phyloP scores from a whole-genome alignment of 805 yeast genomes.

The Metschnikowia noctiluminum region DNA sequence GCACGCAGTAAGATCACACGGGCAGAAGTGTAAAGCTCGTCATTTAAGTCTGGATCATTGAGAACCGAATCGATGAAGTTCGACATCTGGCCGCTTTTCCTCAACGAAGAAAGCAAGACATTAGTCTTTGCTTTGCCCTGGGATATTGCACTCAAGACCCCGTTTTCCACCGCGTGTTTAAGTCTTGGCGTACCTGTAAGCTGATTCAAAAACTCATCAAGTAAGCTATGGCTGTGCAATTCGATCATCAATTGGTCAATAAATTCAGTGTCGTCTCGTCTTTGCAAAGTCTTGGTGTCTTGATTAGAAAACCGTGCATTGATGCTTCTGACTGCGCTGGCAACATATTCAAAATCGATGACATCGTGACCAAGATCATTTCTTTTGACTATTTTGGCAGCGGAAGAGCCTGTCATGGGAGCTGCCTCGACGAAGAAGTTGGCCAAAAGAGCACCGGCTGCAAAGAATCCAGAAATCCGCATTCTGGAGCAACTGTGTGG shows the following conservation, averaged over 20 bases:
- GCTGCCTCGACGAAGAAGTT: constrained; percentile 24
- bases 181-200: constrained; percentile 18
- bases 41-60: constrained; percentile 17
- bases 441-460: constrained; percentile 18
- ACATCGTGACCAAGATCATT: constrained; percentile 11
- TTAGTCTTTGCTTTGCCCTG: constrained; percentile 16
- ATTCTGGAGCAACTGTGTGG: constrained; percentile 5
- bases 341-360: constrained; percentile 18
- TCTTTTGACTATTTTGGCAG: constrained; percentile 13
- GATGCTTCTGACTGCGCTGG: constrained; percentile 11
- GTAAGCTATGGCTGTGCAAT: constrained; percentile 15
- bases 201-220: constrained; percentile 18
- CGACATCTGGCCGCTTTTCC: constrained; percentile 12
- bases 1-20: constrained; percentile 3
- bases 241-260: constrained; percentile 16
- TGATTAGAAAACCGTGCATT: constrained; percentile 11
- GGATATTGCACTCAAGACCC: constrained; percentile 15
- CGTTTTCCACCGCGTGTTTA: constrained; percentile 13
- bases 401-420: constrained; percentile 16
- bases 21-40: constrained; percentile 14
- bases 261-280: constrained; percentile 17
- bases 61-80: constrained; percentile 17
- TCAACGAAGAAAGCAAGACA: constrained; percentile 15
- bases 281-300: constrained; percentile 11
- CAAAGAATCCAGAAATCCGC: constrained; percentile 20